phyloP scores from a whole-genome alignment of 768 basidiomycete species.

The Pulveroboletus ravenelii region DNA sequence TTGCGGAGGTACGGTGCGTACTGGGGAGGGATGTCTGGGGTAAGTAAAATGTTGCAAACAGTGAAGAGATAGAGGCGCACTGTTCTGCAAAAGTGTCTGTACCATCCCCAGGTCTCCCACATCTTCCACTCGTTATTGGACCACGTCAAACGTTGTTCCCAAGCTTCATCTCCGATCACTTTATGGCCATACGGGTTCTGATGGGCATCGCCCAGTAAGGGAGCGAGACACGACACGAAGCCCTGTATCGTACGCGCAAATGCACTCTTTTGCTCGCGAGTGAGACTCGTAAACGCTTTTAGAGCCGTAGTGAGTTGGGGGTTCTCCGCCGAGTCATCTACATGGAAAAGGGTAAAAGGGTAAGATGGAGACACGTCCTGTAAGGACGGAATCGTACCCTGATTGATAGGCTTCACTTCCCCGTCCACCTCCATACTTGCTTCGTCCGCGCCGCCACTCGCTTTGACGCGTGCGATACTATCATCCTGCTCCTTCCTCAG shows the following conservation, averaged over 20 bases:
- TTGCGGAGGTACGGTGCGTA: conserved; percentile 77
- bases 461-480: conserved; percentile 69
- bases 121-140: conserved; percentile 70
- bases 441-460: conserved; percentile 49
- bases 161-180: conserved; percentile 61
- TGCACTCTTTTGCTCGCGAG: conserved; percentile 70
- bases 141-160: conserved; percentile 71
- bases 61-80: conserved; percentile 40
- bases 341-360: neutral
- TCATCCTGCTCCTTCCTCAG: conserved; percentile 89
- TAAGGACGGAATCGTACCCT: conserved; percentile 4
- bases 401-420: conserved; percentile 60
- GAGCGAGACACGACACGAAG: conserved; percentile 63
- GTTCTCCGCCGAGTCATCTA: conserved; percentile 54
- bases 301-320: conserved; percentile 66
- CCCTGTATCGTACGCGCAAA: conserved; percentile 70
- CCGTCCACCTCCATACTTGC: conserved; percentile 64
- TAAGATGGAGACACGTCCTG: neutral
- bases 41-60: neutral
- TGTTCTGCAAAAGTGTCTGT: conserved; percentile 77
- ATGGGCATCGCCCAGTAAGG: conserved; percentile 35
- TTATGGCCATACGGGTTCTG: conserved; percentile 49
- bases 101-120: conserved; percentile 93
- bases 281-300: conserved; percentile 71
- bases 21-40: conserved; percentile 32